Evolutionary conservation across 805 yeast species (phyloP), one percentile per base, ranked within the genome.

Genomic region (Wickerhamiella slavikovae): DNA sequence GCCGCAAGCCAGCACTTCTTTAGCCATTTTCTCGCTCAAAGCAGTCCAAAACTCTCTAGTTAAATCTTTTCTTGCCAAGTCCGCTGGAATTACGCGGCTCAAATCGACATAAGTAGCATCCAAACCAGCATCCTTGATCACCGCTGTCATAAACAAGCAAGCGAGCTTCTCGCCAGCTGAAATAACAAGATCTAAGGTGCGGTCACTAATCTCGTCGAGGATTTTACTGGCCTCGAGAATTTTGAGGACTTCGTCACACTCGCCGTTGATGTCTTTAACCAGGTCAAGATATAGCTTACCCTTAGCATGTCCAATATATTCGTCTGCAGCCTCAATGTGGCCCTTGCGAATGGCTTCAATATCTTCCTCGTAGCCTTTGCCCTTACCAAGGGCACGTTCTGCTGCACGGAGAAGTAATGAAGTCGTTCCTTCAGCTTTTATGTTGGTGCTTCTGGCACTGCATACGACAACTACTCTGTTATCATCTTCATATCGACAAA

Each of bases 381-480:
- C 40, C 16, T 40, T 33, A 5, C 36, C 24, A 14, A 55, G 40
- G 2, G 60, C 58, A 18, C 31, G 36, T 34, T 83, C 94, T 12
- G 94, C 85, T n/a, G 95, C 78, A 25, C 62, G 54, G 24, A 89
- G 52, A 15, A 89, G 60, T 39, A 96, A 57, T 3, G 92, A 75
- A 4, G 98, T 89, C 26, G 98, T 89, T 29, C 98, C 98, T 50
- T 85, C 94, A 15, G 79, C 69, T 48, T 89, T 89, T 23, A 93
- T 75, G 37, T 76, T 65, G 1, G 93, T 71, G 10, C 94, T 79
- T 40, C 98, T 66, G 3, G 98, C 98, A 20, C 92, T 76, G 51
- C 98, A 89, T 3, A 89, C 98, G 15, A 85, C 91, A 2, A 92
- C 95, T 11, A 83, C 93, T 32, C 73, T 63, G 27, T 56, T 54